phyloP scores from a whole-genome alignment of 257 asterid species.

The Paraleonurus japonicus region DNA sequence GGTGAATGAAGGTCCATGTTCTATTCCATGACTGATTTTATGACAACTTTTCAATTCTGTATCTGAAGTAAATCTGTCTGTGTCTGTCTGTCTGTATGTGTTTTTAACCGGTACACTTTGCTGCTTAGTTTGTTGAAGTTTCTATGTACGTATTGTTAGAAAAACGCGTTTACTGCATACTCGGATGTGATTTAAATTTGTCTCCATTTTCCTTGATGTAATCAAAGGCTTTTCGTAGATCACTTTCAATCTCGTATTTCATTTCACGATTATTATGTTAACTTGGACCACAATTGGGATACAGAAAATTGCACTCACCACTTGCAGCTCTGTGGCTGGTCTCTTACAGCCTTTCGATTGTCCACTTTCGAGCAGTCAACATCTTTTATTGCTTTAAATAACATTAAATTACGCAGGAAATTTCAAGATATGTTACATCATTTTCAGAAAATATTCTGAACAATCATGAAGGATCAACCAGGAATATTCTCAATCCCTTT shows the following conservation, averaged over 20 bases:
- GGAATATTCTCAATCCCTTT: conserved; percentile 20
- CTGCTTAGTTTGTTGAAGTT: conserved; percentile 24
- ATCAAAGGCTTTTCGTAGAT: background rate
- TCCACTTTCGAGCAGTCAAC: conserved; percentile 18
- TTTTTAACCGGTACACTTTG: conserved; percentile 19
- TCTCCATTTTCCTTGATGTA: conserved; percentile 6
- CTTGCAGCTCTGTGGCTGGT: conserved; percentile 24
- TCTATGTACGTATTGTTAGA: conserved; percentile 29
- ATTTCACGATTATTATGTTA: background rate
- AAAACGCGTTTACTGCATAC: conserved; percentile 15
- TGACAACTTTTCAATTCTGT: conserved; percentile 23
- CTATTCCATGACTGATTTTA: conserved; percentile 14
- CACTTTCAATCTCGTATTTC: conserved; percentile 8
- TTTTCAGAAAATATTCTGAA: conserved; percentile 17
- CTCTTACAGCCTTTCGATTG: conserved; percentile 2
- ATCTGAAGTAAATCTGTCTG: conserved; percentile 32
- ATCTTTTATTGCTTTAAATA: conserved; percentile 23
- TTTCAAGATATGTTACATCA: conserved; percentile 21
- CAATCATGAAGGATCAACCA: conserved; percentile 31
- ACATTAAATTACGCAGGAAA: conserved; percentile 6
- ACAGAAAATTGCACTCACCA: conserved; percentile 7
- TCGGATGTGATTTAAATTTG: conserved; percentile 15
- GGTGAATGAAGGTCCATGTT: conserved; percentile 39
- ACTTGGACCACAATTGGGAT: conserved; percentile 36
- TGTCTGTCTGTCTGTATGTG: conserved; percentile 26